These are phyloP conservation scores for Allantophomopsis lycopodina DNA, from an alignment of 2,329 filamentous ascomycete genomes.

Conservation along the genomic window DNA sequence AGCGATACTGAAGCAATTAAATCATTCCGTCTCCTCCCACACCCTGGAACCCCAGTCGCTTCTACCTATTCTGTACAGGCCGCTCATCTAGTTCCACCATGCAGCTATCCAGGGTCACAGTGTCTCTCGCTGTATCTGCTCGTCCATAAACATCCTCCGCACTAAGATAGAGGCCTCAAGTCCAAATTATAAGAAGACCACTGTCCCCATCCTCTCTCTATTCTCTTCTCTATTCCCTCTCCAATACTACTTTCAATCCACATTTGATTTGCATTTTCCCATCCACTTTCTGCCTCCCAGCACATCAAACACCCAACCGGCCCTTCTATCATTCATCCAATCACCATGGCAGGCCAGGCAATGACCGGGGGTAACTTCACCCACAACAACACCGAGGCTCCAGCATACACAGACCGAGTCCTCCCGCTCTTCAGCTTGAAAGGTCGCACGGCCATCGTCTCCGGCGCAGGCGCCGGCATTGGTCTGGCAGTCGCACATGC, in stretches of 20 bases:
- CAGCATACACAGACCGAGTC: slow-evolving; percentile 32
- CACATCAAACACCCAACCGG: too few relatives aligned
- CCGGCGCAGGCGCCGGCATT: slow-evolving; percentile 57
- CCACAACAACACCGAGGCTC: slow-evolving; percentile 38
- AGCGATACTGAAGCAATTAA: too few relatives aligned
- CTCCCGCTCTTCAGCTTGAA: slow-evolving; percentile 56
- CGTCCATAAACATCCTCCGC: too few relatives aligned
- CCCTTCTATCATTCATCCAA: not conserved
- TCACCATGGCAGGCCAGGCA: slow-evolving; percentile 6
- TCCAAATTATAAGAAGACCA: not conserved
- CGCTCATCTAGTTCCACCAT: too few relatives aligned
- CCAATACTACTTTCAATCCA: not conserved
- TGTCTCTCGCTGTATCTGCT: too few relatives aligned
- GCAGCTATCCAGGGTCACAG: too few relatives aligned
- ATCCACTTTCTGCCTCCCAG: too few relatives aligned
- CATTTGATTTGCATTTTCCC: too few relatives aligned
- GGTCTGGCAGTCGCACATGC: slow-evolving; percentile 50
- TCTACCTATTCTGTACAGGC: too few relatives aligned
- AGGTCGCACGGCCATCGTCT: slow-evolving; percentile 56
- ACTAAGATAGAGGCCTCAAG: too few relatives aligned
- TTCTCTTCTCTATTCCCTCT: not conserved
- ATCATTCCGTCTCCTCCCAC: too few relatives aligned
- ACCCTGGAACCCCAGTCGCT: too few relatives aligned
- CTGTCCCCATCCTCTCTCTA: not conserved
- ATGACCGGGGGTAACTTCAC: slow-evolving; percentile 31